Evolutionary conservation across 176 grass and related monocot species (phyloP).

Genomic region (Rhynchospora tenuis): DNA sequence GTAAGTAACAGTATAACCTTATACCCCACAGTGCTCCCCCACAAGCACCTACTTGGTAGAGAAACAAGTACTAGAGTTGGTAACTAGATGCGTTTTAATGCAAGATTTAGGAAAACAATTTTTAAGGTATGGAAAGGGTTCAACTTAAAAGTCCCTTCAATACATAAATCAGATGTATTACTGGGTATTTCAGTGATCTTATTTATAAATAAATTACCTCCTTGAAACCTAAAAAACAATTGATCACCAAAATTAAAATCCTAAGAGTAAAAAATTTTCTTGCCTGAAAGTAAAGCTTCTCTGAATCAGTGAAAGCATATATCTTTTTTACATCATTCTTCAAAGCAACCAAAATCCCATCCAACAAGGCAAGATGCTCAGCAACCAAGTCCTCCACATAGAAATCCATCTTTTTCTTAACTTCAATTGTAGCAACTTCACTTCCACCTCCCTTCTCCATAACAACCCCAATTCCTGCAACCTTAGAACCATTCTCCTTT

Average conservation of each 20-base stretch:
- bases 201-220: neutral
- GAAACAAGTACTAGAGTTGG: neutral
- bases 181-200: neutral
- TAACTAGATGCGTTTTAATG: neutral
- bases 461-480: slow-evolving; percentile 90
- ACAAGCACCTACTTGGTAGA: neutral
- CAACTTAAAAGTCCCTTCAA: neutral
- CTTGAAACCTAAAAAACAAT: neutral
- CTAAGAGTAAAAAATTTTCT: slow-evolving; percentile 16
- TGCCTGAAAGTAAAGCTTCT: slow-evolving; percentile 95
- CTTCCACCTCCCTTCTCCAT: slow-evolving; percentile 59
- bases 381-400: slow-evolving; percentile 84
- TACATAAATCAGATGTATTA: neutral
- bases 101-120: neutral
- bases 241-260: neutral
- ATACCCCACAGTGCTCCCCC: neutral
- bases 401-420: slow-evolving; percentile 98
- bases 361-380: slow-evolving; percentile 95
- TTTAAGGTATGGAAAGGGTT: neutral
- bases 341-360: slow-evolving; percentile 68
- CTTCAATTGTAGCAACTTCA: slow-evolving; percentile 43
- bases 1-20: too few species aligned
- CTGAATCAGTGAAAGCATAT: slow-evolving; percentile 91
- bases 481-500: slow-evolving; percentile 31
- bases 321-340: slow-evolving; percentile 72